Evolutionary conservation across 2,329 filamentous ascomycete genomes (phyloP).

Genomic region (Hymenoscyphus linearis): DNA sequence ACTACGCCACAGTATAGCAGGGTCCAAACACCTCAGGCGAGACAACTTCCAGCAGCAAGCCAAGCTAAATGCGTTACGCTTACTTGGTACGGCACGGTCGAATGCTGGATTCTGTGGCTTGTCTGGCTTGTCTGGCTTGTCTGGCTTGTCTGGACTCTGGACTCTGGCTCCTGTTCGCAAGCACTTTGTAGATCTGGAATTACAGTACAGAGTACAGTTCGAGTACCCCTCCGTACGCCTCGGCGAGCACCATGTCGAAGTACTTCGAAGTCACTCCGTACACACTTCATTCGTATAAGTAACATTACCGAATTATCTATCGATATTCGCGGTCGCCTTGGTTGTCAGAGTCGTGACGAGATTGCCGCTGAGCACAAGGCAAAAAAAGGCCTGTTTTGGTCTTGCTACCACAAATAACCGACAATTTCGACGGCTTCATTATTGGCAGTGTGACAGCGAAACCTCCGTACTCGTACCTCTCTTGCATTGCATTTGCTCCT

Average conservation of each 20-base stretch:
- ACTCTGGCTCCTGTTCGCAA: neutral
- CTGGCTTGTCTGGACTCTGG: neutral
- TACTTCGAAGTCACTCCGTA: too few species aligned
- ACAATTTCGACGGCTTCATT: neutral
- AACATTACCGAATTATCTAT: neutral
- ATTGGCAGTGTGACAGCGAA: neutral
- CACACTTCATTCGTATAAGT: neutral
- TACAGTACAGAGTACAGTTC: too few species aligned
- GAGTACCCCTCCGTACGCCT: too few species aligned
- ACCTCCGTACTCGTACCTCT: neutral
- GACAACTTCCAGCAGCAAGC: too few species aligned
- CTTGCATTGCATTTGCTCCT: neutral
- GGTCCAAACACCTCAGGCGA: neutral
- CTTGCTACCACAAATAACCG: constrained; percentile 4
- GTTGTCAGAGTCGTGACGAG: constrained; percentile 13
- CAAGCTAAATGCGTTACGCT: neutral
- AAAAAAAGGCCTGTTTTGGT: neutral
- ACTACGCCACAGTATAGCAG: constrained; percentile 1
- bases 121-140: neutral
- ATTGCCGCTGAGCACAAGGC: constrained; percentile 14
- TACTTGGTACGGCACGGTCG: neutral
- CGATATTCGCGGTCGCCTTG: neutral
- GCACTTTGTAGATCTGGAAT: neutral
- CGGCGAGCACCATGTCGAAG: neutral
- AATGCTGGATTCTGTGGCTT: neutral